Percentiles rank a stretch among this genome's conserved stretches.
phyloP scores from a whole-genome alignment of 176 grass and related monocot species.

The Calamus simplicifolius region DNA sequence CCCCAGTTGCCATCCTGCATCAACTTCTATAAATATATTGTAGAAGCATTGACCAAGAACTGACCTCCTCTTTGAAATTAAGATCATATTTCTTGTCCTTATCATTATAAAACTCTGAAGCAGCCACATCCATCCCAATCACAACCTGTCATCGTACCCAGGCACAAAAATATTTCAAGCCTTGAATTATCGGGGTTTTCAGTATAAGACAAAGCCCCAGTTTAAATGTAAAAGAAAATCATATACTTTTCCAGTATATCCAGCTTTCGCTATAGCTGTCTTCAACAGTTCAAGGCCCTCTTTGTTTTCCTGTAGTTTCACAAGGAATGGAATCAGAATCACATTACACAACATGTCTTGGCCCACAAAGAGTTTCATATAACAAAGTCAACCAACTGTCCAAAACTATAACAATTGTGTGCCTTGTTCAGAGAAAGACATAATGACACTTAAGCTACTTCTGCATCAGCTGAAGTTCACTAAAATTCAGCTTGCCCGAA shows the following conservation, averaged over 20 bases:
- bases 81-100: conserved; percentile 79
- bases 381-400: too few species aligned
- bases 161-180: background rate
- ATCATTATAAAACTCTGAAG: conserved; percentile 77
- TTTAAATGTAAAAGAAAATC: background rate
- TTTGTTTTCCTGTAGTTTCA: conserved; percentile 72
- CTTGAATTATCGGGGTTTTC: too few species aligned
- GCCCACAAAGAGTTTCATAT: too few species aligned
- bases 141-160: conserved; percentile 39
- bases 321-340: too few species aligned
- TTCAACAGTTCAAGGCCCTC: conserved; percentile 93
- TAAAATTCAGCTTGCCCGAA: too few species aligned
- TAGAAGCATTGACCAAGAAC: background rate
- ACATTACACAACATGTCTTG: too few species aligned
- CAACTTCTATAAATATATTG: too few species aligned
- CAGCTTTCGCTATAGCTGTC: conserved; percentile 85
- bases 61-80: conserved; percentile 90
- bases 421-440: too few species aligned
- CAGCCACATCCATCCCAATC: conserved; percentile 96
- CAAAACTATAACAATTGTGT: too few species aligned
- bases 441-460: too few species aligned
- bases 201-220: background rate
- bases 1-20: too few species aligned
- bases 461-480: too few species aligned
- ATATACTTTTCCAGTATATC: conserved; percentile 77